These are phyloP conservation scores for Penicillium silybi DNA, from an alignment of 495 filamentous ascomycete genomes.

Conservation along the genomic window DNA sequence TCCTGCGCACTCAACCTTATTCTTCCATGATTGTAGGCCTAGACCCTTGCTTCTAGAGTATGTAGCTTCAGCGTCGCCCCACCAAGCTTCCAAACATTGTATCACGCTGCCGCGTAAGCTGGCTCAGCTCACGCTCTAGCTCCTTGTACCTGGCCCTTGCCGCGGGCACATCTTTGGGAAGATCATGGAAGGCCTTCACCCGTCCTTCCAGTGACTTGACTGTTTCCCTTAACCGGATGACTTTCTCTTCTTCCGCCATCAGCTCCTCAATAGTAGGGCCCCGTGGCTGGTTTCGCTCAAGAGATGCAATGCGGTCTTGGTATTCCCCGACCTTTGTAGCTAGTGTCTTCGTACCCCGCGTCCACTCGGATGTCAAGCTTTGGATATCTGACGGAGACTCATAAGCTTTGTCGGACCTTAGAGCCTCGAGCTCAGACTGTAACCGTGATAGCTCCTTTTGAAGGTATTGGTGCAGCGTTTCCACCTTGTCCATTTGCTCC, in stretches of 20 bases:
- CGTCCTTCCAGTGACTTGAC: slow-evolving; percentile 50
- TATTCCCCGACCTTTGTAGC: slow-evolving; percentile 57
- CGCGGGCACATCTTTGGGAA: slow-evolving; percentile 65
- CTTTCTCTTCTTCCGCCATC: slow-evolving; percentile 41
- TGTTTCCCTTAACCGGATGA: slow-evolving; percentile 25
- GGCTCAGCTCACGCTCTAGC: slow-evolving; percentile 56
- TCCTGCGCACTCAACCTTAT: neutral
- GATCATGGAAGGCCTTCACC: slow-evolving; percentile 57
- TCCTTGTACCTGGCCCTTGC: slow-evolving; percentile 64
- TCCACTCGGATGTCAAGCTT: slow-evolving; percentile 58
- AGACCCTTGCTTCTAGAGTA: neutral
- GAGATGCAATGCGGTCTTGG: slow-evolving; percentile 42
- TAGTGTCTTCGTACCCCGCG: slow-evolving; percentile 56
- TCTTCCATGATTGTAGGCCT: neutral
- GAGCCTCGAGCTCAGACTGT: slow-evolving; percentile 32
- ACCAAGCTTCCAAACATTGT: slow-evolving; percentile 60
- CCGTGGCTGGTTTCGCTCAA: slow-evolving; percentile 32
- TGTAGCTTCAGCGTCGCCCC: slow-evolving; percentile 1
- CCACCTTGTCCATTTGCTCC: slow-evolving; percentile 50
- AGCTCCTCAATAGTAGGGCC: slow-evolving; percentile 50
- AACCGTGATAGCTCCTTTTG: slow-evolving; percentile 37
- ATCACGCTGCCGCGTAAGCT: slow-evolving; percentile 58
- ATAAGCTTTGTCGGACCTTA: slow-evolving; percentile 46
- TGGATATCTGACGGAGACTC: slow-evolving; percentile 48
- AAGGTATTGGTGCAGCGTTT: slow-evolving; percentile 49